Conservation (phyloP, 345 rosid species). For the Punica granatum region DNA sequence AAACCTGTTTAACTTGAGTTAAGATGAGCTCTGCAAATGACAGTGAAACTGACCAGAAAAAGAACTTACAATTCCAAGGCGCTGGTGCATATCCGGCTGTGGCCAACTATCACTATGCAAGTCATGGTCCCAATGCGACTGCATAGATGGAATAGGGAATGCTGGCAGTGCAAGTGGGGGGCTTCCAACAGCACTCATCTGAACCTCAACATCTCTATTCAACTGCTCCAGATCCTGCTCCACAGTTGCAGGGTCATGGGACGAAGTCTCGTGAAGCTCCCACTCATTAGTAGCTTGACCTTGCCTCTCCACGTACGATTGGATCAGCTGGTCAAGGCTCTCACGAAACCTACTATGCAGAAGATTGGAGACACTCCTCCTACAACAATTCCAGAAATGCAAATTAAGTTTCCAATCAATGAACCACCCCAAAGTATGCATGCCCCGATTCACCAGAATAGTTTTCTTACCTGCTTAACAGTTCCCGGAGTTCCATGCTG, state of each 20-base stretch:
- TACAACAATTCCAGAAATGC: conserved; percentile 11
- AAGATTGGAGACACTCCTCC: conserved; percentile 95
- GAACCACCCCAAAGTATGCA: background rate
- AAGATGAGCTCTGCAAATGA: background rate
- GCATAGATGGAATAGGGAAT: conserved; percentile 35
- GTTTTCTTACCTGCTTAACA: conserved; percentile 58
- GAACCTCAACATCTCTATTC: conserved; percentile 37
- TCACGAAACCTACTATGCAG: conserved; percentile 84
- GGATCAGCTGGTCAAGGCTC: conserved; percentile 78
- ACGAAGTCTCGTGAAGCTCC: conserved; percentile 57
- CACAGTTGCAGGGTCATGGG: conserved; percentile 26
- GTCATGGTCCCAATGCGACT: conserved; percentile 61
- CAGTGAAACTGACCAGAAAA: conserved; percentile 6
- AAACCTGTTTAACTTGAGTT: conserved; percentile 1
- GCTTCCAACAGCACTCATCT: conserved; percentile 34
- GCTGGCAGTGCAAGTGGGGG: conserved; percentile 42
- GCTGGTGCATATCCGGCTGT: conserved; percentile 56
- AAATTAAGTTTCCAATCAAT: background rate
- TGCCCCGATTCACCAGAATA: background rate
- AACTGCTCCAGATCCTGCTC: conserved; percentile 56
- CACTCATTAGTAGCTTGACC: conserved; percentile 50
- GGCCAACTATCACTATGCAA: conserved; percentile 50
- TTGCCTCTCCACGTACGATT: conserved; percentile 84
- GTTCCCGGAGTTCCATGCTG: conserved; percentile 71
- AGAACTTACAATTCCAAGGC: conserved; percentile 57